phyloP scores from a whole-genome alignment of 257 asterid species.

The Solanum bukasovii region DNA sequence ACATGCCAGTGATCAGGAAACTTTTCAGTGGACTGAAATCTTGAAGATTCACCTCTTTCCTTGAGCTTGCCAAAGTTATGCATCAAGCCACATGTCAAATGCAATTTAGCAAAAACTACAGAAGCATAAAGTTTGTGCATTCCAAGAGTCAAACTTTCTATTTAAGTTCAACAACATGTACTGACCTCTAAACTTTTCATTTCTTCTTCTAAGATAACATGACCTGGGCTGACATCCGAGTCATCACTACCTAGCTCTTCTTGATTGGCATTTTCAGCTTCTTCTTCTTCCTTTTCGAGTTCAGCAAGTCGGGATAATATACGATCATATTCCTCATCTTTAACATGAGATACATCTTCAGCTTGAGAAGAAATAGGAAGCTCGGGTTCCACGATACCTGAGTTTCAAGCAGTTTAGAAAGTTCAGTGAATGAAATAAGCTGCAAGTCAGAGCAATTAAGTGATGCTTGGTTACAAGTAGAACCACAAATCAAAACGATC shows the following conservation, averaged over 20 bases:
- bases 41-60: neutral
- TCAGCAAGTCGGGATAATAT: slow-evolving; percentile 48
- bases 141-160: neutral
- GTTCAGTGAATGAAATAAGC: neutral
- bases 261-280: slow-evolving; percentile 39
- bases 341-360: slow-evolving; percentile 7
- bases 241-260: slow-evolving; percentile 24
- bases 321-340: slow-evolving; percentile 57
- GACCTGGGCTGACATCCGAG: slow-evolving; percentile 6
- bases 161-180: neutral
- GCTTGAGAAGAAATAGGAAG: slow-evolving; percentile 14
- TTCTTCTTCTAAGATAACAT: slow-evolving; percentile 15
- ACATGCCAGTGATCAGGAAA: slow-evolving; percentile 3
- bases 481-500: neutral
- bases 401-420: neutral
- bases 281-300: slow-evolving; percentile 88
- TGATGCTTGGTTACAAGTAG: neutral
- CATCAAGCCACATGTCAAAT: neutral
- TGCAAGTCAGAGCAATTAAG: neutral
- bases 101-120: neutral
- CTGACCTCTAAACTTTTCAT: slow-evolving; percentile 36
- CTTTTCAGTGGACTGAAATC: neutral
- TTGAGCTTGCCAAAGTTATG: neutral
- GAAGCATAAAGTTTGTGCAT: neutral
- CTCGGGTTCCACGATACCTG: slow-evolving; percentile 21